Percentiles rank a stretch among this genome's conserved stretches.
phyloP scores from a whole-genome alignment of 2,329 filamentous ascomycete genomes.

The Colletotrichum musicola region DNA sequence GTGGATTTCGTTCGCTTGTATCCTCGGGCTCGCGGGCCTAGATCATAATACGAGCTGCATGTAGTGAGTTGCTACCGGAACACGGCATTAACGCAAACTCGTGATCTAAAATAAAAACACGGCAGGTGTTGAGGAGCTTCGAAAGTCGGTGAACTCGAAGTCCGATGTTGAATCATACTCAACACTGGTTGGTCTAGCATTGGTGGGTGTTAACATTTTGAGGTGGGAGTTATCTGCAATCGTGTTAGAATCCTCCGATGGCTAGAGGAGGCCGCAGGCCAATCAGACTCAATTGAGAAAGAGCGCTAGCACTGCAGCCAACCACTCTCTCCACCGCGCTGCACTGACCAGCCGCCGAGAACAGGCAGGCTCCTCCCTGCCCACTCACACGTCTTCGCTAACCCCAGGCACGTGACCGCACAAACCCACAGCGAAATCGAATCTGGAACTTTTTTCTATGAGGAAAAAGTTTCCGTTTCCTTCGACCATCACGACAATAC shows the following conservation, averaged over 20 bases:
- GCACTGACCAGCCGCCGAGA: not conserved
- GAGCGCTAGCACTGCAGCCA: too few relatives aligned
- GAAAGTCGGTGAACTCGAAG: constrained; percentile 27
- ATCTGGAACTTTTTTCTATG: constrained; percentile 22
- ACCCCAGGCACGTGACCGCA: constrained; percentile 45
- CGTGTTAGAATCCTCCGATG: not conserved
- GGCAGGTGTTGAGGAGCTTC: not conserved
- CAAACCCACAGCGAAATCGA: constrained; percentile 39
- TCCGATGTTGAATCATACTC: not conserved
- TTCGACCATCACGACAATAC: constrained; percentile 47
- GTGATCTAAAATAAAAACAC: constrained; percentile 2
- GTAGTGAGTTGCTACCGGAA: constrained; percentile 1
- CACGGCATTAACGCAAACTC: constrained; percentile 5
- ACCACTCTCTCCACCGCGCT: not conserved
- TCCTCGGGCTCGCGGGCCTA: not conserved
- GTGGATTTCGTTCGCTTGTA: not conserved
- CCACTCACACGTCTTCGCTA: constrained; percentile 38
- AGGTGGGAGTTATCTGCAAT: not conserved
- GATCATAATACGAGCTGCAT: constrained; percentile 29
- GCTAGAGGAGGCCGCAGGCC: not conserved
- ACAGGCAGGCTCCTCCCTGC: not conserved
- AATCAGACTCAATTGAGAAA: not conserved
- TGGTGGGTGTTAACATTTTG: too few relatives aligned
- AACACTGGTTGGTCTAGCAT: too few relatives aligned
- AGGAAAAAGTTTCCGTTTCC: constrained; percentile 22